Conservation (phyloP, 208 protist species). For the Angomonas deanei region DNA sequence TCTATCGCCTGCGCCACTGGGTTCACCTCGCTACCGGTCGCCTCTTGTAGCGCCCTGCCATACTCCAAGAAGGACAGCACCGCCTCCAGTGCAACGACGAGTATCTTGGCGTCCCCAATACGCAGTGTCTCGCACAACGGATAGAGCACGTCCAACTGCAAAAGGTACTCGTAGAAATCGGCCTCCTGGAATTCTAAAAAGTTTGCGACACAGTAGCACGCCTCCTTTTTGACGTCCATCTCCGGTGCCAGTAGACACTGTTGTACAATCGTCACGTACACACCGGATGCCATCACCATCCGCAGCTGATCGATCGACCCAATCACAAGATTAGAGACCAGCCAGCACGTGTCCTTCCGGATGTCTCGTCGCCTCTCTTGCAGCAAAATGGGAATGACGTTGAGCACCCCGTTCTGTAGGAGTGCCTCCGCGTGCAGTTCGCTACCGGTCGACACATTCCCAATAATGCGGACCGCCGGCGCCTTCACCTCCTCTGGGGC, state of each 20-base stretch:
- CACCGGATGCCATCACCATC: conserved; percentile 76
- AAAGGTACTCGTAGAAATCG: conserved; percentile 90
- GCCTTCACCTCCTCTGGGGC: conserved; percentile 71
- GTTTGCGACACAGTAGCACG: conserved; percentile 97
- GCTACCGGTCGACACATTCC: conserved; percentile 98
- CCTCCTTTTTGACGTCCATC: conserved; percentile 97
- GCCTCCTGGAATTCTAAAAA: conserved; percentile 87
- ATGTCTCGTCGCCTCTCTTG: conserved; percentile 82
- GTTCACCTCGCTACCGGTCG: conserved; percentile 40
- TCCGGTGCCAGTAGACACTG: conserved; percentile 80
- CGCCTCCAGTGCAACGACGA: conserved; percentile 94
- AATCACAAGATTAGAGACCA: conserved; percentile 98
- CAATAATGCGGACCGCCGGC: conserved; percentile 95
- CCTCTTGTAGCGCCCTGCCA: conserved; percentile 47
- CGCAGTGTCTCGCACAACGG: conserved; percentile 93
- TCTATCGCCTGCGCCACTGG: conserved; percentile 77
- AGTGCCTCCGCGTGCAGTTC: conserved; percentile 96
- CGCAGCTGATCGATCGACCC: conserved; percentile 95
- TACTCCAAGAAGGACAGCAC: conserved; percentile 94
- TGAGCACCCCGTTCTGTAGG: conserved; percentile 90
- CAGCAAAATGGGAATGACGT: conserved; percentile 76
- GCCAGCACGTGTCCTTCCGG: conserved; percentile 98
- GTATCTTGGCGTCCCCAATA: conserved; percentile 86
- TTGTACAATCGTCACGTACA: conserved; percentile 90
- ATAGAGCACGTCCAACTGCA: conserved; percentile 84